phyloP scores from a whole-genome alignment of 441 rosid species.

The Adansonia madagascariensis region DNA sequence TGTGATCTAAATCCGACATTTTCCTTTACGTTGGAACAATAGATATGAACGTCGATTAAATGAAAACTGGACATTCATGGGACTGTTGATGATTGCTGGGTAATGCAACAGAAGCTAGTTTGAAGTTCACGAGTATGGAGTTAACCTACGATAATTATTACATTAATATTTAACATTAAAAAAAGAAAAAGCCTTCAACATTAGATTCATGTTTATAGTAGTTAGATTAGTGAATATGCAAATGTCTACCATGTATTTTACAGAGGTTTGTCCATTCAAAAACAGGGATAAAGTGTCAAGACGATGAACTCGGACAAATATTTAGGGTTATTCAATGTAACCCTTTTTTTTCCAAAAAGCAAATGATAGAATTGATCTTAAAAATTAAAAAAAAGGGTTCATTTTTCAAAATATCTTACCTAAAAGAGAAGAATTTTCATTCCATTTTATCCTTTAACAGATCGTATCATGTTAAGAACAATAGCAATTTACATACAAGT shows the following conservation, averaged over 20 bases:
- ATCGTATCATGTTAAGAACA: background rate
- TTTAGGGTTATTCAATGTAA: too few species aligned
- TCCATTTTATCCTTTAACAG: background rate
- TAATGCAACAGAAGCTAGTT: background rate
- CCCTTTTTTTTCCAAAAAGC: background rate
- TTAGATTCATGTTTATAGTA: background rate
- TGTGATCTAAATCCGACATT: background rate
- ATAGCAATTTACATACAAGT: background rate
- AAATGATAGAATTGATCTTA: background rate
- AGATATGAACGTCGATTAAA: background rate
- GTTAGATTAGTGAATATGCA: background rate
- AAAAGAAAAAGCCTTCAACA: background rate
- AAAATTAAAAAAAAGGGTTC: background rate
- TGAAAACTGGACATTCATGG: background rate
- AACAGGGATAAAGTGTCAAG: background rate
- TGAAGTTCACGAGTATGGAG: background rate
- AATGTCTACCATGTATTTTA: background rate
- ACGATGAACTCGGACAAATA: too few species aligned
- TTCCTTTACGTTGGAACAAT: background rate
- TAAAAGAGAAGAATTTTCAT: background rate
- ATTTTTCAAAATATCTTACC: background rate
- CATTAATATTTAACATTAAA: background rate
- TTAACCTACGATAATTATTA: background rate
- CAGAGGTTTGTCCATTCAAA: background rate
- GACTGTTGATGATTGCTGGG: background rate